Base-by-base conservation (phyloP, 192 early-diverging fungal genomes). In the Polychytrium aggregatum region DNA sequence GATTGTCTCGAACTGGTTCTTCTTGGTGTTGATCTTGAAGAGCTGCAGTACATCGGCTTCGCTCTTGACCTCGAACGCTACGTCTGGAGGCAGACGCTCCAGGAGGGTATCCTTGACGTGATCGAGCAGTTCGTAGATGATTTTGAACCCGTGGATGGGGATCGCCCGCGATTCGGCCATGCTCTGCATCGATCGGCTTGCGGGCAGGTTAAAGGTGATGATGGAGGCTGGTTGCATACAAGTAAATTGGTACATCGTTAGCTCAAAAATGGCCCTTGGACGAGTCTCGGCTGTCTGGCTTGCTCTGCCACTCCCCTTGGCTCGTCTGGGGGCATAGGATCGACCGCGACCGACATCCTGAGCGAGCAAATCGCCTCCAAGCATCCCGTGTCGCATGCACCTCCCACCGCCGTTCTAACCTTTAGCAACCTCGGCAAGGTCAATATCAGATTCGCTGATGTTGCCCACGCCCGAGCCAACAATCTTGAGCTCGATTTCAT, bases 61-160 rank as follows among this genome's bases (percentile, higher is more conserved):
- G 25, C 92, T 92, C 26, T 72, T 68, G n/a, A 89, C 76, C 42
- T 86, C 83, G 16, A 75, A 82, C 38, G 82, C 65, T 24, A 81
- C 59, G 29, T 87, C 74, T 10, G 89, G 87, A 45, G 88, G 85
- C 26, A 98, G 68, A 25, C 84, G 67, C 22, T 79, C 76, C 7
- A 71, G 62, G 61, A 98, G 62, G 37, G 74, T 54, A 36, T 80
- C 69, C 65, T 94, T 90, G 30, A 95, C 67, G 44, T 87, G 82
- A 52, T 98, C 94, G 36, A 98, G 51, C n/a, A 98, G 68, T 50
- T 84, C 80, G 69, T 98, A 98, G 46, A 98, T 95, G 46, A 98
- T 74, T 11, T 82, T 78, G 57, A 83, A 84, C 18, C 72, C 57
- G 48, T 78, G 68, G 30, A 98, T 62, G 0, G 63, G 55, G 21